These are phyloP conservation scores for Phytophthora pseudosyringae DNA, from an alignment of 352 stramenopile genomes.

Conservation along the genomic window DNA sequence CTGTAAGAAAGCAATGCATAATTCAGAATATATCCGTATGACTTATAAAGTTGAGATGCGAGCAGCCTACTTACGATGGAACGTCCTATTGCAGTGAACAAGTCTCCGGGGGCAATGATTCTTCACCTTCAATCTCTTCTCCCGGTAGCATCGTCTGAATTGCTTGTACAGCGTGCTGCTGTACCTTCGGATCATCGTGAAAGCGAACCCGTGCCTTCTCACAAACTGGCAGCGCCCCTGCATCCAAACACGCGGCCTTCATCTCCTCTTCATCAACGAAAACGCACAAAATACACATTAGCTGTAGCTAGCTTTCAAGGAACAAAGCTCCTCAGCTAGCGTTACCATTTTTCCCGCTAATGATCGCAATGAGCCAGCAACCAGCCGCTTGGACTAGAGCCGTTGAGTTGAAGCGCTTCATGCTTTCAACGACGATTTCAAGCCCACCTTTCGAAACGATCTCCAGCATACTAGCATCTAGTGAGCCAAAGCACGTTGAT, in stretches of 20 bases:
- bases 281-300: neutral
- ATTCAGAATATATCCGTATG: slow-evolving; percentile 19
- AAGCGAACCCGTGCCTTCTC: slow-evolving; percentile 64
- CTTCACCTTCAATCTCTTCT: slow-evolving; percentile 22
- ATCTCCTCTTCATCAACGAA: slow-evolving; percentile 45
- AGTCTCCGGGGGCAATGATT: neutral
- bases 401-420: slow-evolving; percentile 55
- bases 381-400: slow-evolving; percentile 58
- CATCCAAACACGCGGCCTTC: slow-evolving; percentile 53
- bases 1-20: slow-evolving; percentile 1
- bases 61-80: neutral
- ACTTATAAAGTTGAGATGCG: neutral
- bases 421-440: slow-evolving; percentile 51
- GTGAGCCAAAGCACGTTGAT: neutral
- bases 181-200: slow-evolving; percentile 49
- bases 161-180: slow-evolving; percentile 55
- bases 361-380: slow-evolving; percentile 58
- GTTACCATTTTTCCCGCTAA: slow-evolving; percentile 56
- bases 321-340: neutral
- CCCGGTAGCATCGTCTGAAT: slow-evolving; percentile 47
- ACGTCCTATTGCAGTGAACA: slow-evolving; percentile 26
- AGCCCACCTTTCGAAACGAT: slow-evolving; percentile 65
- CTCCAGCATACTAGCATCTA: slow-evolving; percentile 62
- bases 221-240: slow-evolving; percentile 50
- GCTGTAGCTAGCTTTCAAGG: neutral